phyloP scores from a whole-genome alignment of 129 eudicot genomes.

The Flaveria robusta region DNA sequence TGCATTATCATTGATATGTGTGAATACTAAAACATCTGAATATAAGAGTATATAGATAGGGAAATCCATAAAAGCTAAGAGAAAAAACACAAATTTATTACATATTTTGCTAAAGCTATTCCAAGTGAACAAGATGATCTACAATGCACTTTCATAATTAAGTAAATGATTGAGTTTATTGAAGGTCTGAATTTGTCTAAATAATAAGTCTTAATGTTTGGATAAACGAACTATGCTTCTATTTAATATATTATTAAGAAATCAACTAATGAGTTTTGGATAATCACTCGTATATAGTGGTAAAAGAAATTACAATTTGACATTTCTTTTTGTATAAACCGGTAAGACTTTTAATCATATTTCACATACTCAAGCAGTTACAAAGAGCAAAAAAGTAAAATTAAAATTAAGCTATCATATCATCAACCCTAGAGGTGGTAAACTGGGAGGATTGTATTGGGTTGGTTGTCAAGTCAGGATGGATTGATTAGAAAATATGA shows the following conservation, averaged over 20 bases:
- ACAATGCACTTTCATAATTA: background rate
- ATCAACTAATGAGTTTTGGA: background rate
- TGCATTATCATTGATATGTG: constrained; percentile 2
- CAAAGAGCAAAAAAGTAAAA: no score
- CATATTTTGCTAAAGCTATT: constrained; percentile 11
- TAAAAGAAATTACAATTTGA: background rate
- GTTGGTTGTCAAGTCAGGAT: no score
- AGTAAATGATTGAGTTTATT: background rate
- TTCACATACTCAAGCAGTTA: no score
- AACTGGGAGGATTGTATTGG: no score
- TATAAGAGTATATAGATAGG: background rate
- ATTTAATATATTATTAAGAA: background rate
- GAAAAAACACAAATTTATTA: constrained; percentile 3
- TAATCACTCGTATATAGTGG: background rate
- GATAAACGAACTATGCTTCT: background rate
- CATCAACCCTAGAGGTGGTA: no score
- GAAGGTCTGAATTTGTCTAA: background rate
- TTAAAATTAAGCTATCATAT: no score
- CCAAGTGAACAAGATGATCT: constrained; percentile 11
- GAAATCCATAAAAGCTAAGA: background rate
- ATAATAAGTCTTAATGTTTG: background rate
- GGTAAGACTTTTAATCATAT: background rate
- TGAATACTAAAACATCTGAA: background rate
- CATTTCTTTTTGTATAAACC: background rate
- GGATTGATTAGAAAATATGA: no score